Percentiles rank a stretch among this genome's conserved stretches.
These are phyloP conservation scores for Dendrobium chrysotoxum DNA, from an alignment of 106 monocot genomes.

Conservation along the genomic window DNA sequence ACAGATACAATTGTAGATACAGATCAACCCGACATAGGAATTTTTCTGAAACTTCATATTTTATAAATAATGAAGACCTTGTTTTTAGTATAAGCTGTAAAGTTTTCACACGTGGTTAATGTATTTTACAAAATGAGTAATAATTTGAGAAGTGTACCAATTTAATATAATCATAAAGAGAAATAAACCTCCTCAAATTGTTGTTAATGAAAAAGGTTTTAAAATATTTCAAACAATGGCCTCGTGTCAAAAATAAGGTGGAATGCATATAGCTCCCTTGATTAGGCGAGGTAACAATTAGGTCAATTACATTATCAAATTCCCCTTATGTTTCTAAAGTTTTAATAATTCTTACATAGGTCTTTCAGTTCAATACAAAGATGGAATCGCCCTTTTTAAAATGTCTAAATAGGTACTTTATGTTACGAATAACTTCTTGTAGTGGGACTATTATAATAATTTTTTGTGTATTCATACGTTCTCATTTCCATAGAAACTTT, in stretches of 20 bases:
- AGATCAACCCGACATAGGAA: too few relatives aligned
- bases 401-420: not conserved
- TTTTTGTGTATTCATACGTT: too few relatives aligned
- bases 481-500: too few relatives aligned
- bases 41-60: too few relatives aligned
- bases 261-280: not conserved
- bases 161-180: too few relatives aligned
- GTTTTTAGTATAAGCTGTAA: too few relatives aligned
- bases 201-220: not conserved
- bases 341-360: not conserved
- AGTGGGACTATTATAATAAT: too few relatives aligned
- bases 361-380: not conserved
- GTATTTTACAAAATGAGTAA: not conserved
- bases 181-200: not conserved
- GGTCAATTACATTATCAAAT: not conserved
- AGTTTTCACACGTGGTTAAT: not conserved
- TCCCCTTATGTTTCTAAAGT: not conserved
- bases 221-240: not conserved
- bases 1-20: too few relatives aligned
- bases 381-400: not conserved
- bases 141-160: not conserved
- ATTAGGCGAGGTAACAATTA: not conserved
- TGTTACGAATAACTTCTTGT: too few relatives aligned
- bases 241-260: not conserved
- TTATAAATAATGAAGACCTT: too few relatives aligned